A percentile compares a stretch with the other conserved stretches of the same genome.
Evolutionary conservation across 2,329 filamentous ascomycete genomes (phyloP).

Genomic region (Achaetomium macrosporum): DNA sequence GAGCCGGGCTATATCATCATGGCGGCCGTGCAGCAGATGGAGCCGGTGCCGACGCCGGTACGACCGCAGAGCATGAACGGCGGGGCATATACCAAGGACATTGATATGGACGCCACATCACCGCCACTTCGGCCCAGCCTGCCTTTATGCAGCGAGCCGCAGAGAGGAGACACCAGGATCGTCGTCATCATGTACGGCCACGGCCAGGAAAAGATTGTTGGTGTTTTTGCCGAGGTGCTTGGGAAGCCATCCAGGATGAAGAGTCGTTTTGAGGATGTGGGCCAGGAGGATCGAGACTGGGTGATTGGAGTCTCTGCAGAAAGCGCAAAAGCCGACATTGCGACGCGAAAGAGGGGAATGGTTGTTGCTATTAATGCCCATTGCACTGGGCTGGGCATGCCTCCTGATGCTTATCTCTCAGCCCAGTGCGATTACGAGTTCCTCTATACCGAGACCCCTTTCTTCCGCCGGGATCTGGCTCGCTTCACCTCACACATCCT

Average conservation of each 20-base stretch:
- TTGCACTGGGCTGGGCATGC: constrained; percentile 64
- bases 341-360: constrained; percentile 50
- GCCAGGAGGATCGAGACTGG: constrained; percentile 51
- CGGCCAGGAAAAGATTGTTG: constrained; percentile 68
- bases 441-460: constrained; percentile 67
- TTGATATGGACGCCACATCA: constrained; percentile 29
- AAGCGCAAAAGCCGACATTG: constrained; percentile 52
- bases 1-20: constrained; percentile 15
- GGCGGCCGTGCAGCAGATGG: constrained; percentile 26
- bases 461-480: constrained; percentile 68
- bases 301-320: constrained; percentile 61
- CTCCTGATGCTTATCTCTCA: constrained; percentile 60
- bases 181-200: constrained; percentile 63
- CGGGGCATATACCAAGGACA: constrained; percentile 26
- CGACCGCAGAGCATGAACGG: constrained; percentile 25
- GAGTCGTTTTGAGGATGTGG: constrained; percentile 48
- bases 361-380: constrained; percentile 71
- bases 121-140: constrained; percentile 32
- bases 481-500: constrained; percentile 74
- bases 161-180: constrained; percentile 51
- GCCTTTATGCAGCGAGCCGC: constrained; percentile 41
- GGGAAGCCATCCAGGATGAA: constrained; percentile 65
- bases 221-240: constrained; percentile 70
- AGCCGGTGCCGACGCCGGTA: constrained; percentile 22
- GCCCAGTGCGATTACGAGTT: constrained; percentile 78